Evolutionary conservation across 441 rosid species (phyloP).

Genomic region (Adansonia madagascariensis): DNA sequence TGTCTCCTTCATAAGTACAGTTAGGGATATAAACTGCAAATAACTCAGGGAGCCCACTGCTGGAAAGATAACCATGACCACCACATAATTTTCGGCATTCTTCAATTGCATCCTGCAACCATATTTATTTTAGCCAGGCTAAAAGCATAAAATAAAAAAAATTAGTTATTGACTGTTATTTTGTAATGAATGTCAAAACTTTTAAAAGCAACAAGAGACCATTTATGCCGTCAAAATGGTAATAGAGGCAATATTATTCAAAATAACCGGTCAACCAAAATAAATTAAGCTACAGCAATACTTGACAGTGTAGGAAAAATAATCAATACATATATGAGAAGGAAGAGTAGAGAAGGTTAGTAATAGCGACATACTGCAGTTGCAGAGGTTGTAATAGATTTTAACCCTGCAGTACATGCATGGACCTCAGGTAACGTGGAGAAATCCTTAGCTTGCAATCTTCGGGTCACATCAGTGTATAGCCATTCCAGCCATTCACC

Average conservation of each 20-base stretch:
- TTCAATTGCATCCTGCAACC: slow-evolving; percentile 85
- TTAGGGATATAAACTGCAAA: slow-evolving; percentile 90
- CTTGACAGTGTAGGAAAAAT: neutral
- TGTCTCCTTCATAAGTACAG: slow-evolving; percentile 97
- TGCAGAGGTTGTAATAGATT: slow-evolving; percentile 85
- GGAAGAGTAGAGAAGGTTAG: neutral
- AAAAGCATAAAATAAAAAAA: neutral
- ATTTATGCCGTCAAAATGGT: neutral
- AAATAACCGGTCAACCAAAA: neutral
- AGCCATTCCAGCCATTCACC: slow-evolving; percentile 96
- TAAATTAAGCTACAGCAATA: neutral
- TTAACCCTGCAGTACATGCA: slow-evolving; percentile 97
- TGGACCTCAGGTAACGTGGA: slow-evolving; percentile 93
- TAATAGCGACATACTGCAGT: slow-evolving; percentile 69
- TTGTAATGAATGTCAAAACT: neutral
- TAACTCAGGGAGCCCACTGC: slow-evolving; percentile 94
- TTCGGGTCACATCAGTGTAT: slow-evolving; percentile 79
- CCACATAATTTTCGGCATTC: slow-evolving; percentile 95
- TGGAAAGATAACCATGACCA: slow-evolving; percentile 89
- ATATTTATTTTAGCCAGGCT: slow-evolving; percentile 7
- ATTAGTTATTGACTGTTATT: neutral
- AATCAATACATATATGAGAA: neutral
- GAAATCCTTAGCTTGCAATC: slow-evolving; percentile 81
- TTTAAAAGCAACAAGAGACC: neutral
- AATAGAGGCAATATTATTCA: neutral